Evolutionary conservation across 2,329 filamentous ascomycete species (phyloP).

Genomic region (Phaeosphaeria sp.): DNA sequence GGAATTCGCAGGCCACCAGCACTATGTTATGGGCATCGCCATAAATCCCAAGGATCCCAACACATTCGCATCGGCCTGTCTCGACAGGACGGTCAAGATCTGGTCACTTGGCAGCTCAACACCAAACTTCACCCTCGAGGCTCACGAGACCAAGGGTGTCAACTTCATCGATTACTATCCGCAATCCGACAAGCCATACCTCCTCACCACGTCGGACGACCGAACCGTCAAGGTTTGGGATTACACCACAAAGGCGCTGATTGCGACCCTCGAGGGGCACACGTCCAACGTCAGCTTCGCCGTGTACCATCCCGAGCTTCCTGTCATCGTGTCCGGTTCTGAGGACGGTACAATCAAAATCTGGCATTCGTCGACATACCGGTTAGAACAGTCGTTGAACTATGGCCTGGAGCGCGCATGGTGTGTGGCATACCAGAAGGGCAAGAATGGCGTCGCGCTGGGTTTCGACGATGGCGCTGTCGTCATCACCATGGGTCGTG

Average conservation of each 20-base stretch:
- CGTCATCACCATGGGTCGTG: constrained; percentile 95
- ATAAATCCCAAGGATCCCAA: constrained; percentile 90
- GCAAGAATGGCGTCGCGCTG: constrained; percentile 91
- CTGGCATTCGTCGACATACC: constrained; percentile 98
- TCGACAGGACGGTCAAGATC: constrained; percentile 97
- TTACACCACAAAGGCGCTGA: constrained; percentile 96
- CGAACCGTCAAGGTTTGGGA: constrained; percentile 98
- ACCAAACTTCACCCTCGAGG: constrained; percentile 95
- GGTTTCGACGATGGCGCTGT: constrained; percentile 98
- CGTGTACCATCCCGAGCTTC: constrained; percentile 95
- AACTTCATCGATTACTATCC: constrained; percentile 94
- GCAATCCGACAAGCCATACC: constrained; percentile 75
- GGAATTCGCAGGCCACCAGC: constrained; percentile 93
- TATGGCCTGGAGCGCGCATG: constrained; percentile 96
- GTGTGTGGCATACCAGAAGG: constrained; percentile 96
- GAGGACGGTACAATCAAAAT: constrained; percentile 98
- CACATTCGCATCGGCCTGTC: constrained; percentile 89
- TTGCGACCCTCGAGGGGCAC: constrained; percentile 95
- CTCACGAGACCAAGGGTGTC: constrained; percentile 95
- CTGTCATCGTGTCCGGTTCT: constrained; percentile 95
- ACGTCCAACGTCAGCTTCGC: constrained; percentile 98
- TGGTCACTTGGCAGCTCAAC: constrained; percentile 95
- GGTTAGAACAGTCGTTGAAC: constrained; percentile 92
- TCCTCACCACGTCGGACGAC: constrained; percentile 96
- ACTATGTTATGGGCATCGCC: constrained; percentile 95